Evolutionary conservation across 495 filamentous ascomycete genomes (phyloP), one percentile per base, ranked within the genome.

Genomic region (Aspergillus wentii): DNA sequence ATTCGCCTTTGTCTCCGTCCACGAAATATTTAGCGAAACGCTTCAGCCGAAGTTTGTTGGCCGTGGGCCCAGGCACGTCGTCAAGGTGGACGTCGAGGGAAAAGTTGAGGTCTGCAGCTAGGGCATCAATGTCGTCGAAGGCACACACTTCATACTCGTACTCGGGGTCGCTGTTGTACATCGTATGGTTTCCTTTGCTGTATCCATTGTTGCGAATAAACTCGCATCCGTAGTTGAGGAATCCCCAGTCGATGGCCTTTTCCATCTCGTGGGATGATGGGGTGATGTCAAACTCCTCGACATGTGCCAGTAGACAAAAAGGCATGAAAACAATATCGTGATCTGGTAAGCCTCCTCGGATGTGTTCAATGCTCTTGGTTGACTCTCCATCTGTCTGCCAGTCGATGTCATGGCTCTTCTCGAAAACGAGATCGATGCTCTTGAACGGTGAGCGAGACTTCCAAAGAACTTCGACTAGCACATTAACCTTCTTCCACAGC

Each of bases 131-230:
- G 17, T 46, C 18, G 11, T 30, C 13, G 28, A 42, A 38, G 4
- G 18, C 17, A 0, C 28, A 33, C 5, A 13, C 13, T 1, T 33
- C 1, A 10, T 37, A 20, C 5, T 13, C 10, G 22, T 33, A 26
- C 15, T 17, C n/a, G 5, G 21, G 17, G 10, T 30, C 10, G 8
- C 1, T 16, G 20, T 33, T 36, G 14, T 31, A 17, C 1, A 9
- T 5, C 4, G 16, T 9, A 11, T 38, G 27, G 8, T 38, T 38
- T 14, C 26, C 19, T 3, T 21, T 38, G 4, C 1, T 17, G 18
- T 38, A 43, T 14, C 41, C 33, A 20, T 33, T 28, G 34, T 44
- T 33, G 11, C 11, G 17, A 20, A 44, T 37, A n/a, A 44, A 44
- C 1, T 25, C 18, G 2, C 34, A 23, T 8, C 34, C 41, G 23